Percentiles rank a stretch among this genome's conserved stretches.
phyloP scores from a whole-genome alignment of 257 asterid species.

The Ocimum tenuiflorum region DNA sequence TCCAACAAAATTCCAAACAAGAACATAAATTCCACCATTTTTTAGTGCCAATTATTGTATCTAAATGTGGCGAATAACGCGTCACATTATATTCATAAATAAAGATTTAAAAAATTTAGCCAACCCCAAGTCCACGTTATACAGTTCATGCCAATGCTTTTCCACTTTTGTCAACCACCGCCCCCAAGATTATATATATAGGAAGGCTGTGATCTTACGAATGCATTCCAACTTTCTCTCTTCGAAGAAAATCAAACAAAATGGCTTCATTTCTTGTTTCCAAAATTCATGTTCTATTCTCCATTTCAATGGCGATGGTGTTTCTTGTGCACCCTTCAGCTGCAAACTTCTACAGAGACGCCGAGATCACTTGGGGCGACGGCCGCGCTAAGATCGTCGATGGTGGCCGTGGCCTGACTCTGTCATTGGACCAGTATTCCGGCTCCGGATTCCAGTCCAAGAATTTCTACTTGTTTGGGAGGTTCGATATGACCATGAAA shows the following conservation, averaged over 20 bases:
- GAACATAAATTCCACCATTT: not conserved
- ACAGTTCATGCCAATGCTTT: not conserved
- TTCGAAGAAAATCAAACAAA: not conserved
- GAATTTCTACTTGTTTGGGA: constrained; percentile 33
- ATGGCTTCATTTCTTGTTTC: constrained; percentile 5
- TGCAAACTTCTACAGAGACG: constrained; percentile 40
- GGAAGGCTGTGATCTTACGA: no score
- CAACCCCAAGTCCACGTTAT: not conserved
- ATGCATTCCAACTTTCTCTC: not conserved
- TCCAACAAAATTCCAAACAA: no score
- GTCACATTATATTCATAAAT: not conserved
- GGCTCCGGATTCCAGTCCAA: constrained; percentile 50
- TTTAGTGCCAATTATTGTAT: not conserved
- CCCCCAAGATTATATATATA: not conserved
- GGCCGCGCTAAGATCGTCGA: constrained; percentile 42
- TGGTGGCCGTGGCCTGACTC: constrained; percentile 31
- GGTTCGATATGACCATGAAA: constrained; percentile 43
- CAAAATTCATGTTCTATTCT: not conserved
- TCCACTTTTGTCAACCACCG: not conserved
- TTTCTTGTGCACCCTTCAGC: constrained; percentile 20
- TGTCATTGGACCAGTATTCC: constrained; percentile 33
- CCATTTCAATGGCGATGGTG: constrained; percentile 9
- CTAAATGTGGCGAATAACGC: not conserved
- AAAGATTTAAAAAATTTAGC: not conserved
- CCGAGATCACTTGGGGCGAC: constrained; percentile 38